These are phyloP conservation scores for Dendrobium catenatum DNA, from an alignment of 106 monocot genomes.

Conservation along the genomic window DNA sequence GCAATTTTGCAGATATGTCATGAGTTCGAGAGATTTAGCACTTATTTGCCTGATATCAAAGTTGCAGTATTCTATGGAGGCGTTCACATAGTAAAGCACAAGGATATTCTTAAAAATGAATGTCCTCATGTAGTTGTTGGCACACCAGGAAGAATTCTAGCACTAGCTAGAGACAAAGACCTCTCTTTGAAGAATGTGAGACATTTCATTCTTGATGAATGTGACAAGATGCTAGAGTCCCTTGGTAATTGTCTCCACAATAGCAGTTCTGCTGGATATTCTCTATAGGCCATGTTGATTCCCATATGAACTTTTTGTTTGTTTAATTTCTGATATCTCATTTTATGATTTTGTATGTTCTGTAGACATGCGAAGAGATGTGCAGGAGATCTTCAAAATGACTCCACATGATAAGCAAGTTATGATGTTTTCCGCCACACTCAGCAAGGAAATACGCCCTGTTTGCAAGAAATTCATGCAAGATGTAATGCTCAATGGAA, in stretches of 20 bases:
- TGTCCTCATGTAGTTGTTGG: constrained; percentile 98
- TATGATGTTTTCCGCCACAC: constrained; percentile 99
- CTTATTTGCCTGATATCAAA: constrained; percentile 75
- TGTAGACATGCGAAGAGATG: constrained; percentile 98
- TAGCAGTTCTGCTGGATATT: background rate
- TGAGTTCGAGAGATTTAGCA: constrained; percentile 97
- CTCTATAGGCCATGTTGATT: too few relatives aligned
- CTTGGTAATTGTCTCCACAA: constrained; percentile 12
- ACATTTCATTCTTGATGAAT: constrained; percentile 99
- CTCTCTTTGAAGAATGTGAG: constrained; percentile 95
- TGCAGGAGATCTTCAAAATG: constrained; percentile 99
- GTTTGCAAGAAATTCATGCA: constrained; percentile 99
- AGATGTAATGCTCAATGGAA: constrained; percentile 69
- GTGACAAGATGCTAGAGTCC: constrained; percentile 95
- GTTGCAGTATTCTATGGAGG: constrained; percentile 98
- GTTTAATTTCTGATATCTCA: background rate
- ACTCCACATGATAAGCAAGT: constrained; percentile 99
- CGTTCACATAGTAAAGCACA: constrained; percentile 77
- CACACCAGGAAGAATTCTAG: constrained; percentile 95
- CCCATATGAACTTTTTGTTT: background rate
- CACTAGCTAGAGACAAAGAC: constrained; percentile 84
- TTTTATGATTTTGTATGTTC: constrained; percentile 17
- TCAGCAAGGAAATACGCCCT: constrained; percentile 98
- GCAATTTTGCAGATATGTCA: constrained; percentile 72
- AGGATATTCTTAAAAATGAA: constrained; percentile 89